Base-by-base conservation (phyloP, 140 eudicot species). In the Senecio squalidus region DNA sequence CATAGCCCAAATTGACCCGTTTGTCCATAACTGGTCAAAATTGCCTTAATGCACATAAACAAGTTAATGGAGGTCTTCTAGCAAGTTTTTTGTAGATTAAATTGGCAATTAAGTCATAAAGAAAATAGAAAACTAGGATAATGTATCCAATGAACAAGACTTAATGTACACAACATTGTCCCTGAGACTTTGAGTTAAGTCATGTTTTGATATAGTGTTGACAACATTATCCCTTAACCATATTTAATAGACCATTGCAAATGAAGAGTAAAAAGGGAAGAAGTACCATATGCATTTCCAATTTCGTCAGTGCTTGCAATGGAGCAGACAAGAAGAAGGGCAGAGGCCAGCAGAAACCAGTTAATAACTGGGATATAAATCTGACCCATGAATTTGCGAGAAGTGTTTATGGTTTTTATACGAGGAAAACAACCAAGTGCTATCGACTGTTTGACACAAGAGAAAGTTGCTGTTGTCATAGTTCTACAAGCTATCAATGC, bases 381-480 rank as follows among this genome's bases (percentile, higher is more conserved):
- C 72, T 92, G 98, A 49, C 95, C 98, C 98, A 87, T 92, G 78
- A 92, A 87, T 34, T 87, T 92, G 62, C 93, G 82, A 31, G 98
- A 92, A 36, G 96, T 92, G 50, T 92, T 96, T 53, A 92, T 71
- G 56, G 87, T 92, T 70, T 92, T 92, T 15, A 92, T 83, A 28
- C 96, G 91, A 68, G 98, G 98, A 65, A 92, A 92, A 77, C 98
- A 92, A 43, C 98, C 98, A 16, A 92, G 98, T 0, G 95, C 79
- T 45, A 86, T 87, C 24, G 98, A 92, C 52, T 92, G 96, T 73
- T 88, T 87, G 61, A 92, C 82, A 54, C 98, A 92, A 26, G 95
- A 84, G 69, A 92, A 92, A 23, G 96, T 84, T 45, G 98, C 98
- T 28, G 96, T 87, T 22, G 93, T 88, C 95, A 81, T 92, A 66